Conservation (phyloP, 441 rosid species). For the Gossypium aridum region DNA sequence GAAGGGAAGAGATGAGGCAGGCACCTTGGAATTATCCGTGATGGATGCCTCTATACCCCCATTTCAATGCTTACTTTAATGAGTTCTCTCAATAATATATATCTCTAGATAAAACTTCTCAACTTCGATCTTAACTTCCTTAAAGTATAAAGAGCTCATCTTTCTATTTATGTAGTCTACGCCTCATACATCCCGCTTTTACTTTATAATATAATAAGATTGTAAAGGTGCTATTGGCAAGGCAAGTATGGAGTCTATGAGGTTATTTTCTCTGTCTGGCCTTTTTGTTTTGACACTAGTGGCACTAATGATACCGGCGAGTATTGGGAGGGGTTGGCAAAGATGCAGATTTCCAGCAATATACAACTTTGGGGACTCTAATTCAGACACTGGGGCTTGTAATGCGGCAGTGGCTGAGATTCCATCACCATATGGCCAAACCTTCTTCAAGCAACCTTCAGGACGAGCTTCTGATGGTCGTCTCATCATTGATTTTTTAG, state of each 20-base stretch:
- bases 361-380: constrained; percentile 82
- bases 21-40: no score
- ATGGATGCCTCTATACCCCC: no score
- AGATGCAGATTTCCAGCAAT: constrained; percentile 53
- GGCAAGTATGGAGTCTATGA: constrained; percentile 9
- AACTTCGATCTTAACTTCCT: no score
- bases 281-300: constrained; percentile 18
- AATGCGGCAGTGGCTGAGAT: constrained; percentile 31
- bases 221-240: no score
- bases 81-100: no score
- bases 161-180: neutral
- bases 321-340: neutral
- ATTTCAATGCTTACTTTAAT: no score
- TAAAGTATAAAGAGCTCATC: neutral
- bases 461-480: constrained; percentile 78
- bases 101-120: no score
- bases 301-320: neutral
- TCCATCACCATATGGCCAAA: constrained; percentile 54
- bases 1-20: neutral
- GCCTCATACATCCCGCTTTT: neutral
- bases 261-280: constrained; percentile 4
- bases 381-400: constrained; percentile 40
- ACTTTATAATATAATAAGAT: neutral
- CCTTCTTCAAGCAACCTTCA: constrained; percentile 62
- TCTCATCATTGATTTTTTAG: constrained; percentile 65